Conservation (phyloP, 2,329 filamentous ascomycete species). For the Claviceps paspali region DNA sequence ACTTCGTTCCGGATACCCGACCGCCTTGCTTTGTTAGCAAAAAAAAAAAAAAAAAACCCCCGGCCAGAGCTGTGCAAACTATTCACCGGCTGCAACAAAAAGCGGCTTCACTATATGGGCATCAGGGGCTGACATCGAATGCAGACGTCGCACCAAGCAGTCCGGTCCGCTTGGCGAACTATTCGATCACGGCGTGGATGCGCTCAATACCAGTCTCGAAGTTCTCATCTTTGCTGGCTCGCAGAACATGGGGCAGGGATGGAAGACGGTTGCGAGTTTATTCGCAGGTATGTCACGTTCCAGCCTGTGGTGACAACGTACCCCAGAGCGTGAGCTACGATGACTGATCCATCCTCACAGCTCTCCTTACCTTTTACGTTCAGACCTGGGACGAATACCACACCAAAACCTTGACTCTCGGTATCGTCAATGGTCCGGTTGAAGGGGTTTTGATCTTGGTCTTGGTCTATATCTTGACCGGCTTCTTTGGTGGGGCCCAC, state of each 20-base stretch:
- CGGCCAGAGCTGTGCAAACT: not conserved
- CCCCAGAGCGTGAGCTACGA: no score
- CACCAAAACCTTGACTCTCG: conserved; percentile 86
- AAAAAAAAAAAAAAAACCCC: no score
- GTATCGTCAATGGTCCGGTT: conserved; percentile 83
- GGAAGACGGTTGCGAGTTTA: conserved; percentile 70
- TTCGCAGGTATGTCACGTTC: conserved; percentile 49
- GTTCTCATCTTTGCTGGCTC: conserved; percentile 81
- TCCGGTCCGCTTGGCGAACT: conserved; percentile 89
- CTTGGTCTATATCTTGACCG: conserved; percentile 69
- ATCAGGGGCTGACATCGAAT: conserved; percentile 1
- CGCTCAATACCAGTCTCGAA: conserved; percentile 88
- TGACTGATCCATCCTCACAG: conserved; percentile 22
- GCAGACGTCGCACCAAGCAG: conserved; percentile 70
- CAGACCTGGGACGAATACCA: conserved; percentile 99
- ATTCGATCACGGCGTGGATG: conserved; percentile 95
- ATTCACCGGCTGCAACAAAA: not conserved
- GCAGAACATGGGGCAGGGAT: conserved; percentile 86
- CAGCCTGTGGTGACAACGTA: not conserved
- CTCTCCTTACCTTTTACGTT: conserved; percentile 89
- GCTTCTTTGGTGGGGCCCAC: conserved; percentile 69
- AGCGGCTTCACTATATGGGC: not conserved
- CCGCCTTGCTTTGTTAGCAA: no score
- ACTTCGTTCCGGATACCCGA: not conserved
- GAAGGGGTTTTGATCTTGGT: conserved; percentile 83